These are phyloP conservation scores for Musa itinerans DNA, from an alignment of 176 grass and related monocot species.

Conservation along the genomic window DNA sequence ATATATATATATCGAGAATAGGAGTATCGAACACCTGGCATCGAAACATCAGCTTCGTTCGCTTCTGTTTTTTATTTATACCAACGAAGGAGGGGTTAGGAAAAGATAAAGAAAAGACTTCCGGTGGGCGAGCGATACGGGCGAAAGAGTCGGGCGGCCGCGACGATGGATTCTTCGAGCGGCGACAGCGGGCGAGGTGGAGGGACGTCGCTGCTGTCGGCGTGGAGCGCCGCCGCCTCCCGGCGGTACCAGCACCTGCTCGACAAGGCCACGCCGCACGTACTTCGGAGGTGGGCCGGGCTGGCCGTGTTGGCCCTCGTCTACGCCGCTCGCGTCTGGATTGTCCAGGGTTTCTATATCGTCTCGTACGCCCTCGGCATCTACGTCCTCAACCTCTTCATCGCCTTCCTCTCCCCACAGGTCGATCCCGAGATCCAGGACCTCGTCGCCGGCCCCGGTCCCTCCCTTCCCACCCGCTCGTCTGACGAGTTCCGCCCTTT, in stretches of 20 bases:
- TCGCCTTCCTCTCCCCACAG: slow-evolving; percentile 71
- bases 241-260: slow-evolving; percentile 62
- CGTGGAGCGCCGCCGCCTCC: slow-evolving; percentile 18
- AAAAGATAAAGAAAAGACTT: not conserved
- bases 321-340: slow-evolving; percentile 58
- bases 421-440: slow-evolving; percentile 58
- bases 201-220: not conserved
- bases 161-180: slow-evolving; percentile 2
- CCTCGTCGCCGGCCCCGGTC: slow-evolving; percentile 22
- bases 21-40: too few species aligned
- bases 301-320: slow-evolving; percentile 24
- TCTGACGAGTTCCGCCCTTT: slow-evolving; percentile 77
- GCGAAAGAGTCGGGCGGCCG: not conserved
- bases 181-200: not conserved
- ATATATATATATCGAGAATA: too few species aligned
- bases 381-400: slow-evolving; percentile 57
- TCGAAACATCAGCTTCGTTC: too few species aligned
- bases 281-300: slow-evolving; percentile 49
- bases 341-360: slow-evolving; percentile 54
- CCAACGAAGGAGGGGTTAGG: not conserved
- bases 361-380: slow-evolving; percentile 73
- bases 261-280: slow-evolving; percentile 53
- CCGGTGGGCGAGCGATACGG: not conserved
- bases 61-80: not conserved
- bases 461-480: slow-evolving; percentile 48